These are phyloP conservation scores for Hansenula sp. DNA, from an alignment of 1,139 yeast genomes.

Conservation along the genomic window DNA sequence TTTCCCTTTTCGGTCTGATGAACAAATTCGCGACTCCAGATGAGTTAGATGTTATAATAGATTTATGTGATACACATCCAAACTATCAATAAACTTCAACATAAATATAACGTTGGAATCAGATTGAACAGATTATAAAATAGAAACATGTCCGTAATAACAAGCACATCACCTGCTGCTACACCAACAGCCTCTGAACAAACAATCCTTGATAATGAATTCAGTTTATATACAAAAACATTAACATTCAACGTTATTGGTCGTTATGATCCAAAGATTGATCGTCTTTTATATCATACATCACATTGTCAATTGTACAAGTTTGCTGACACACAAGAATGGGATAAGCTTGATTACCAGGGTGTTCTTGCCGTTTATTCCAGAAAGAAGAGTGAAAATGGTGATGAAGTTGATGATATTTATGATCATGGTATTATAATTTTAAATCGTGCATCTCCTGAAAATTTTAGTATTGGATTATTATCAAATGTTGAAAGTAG, in stretches of 20 bases:
- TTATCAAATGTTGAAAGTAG: constrained; percentile 47
- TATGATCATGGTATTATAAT: constrained; percentile 79
- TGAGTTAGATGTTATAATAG: too few species aligned
- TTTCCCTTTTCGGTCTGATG: too few species aligned
- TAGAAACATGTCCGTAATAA: not conserved
- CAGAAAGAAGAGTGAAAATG: constrained; percentile 36
- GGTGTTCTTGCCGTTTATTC: constrained; percentile 82
- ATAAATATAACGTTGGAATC: too few species aligned
- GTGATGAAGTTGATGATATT: constrained; percentile 28
- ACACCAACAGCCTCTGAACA: not conserved
- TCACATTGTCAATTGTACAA: constrained; percentile 70
- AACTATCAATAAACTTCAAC: not conserved
- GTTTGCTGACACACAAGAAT: constrained; percentile 59
- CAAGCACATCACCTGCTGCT: not conserved
- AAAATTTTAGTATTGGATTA: constrained; percentile 77
- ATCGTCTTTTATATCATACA: constrained; percentile 68
- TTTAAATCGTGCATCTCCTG: constrained; percentile 68
- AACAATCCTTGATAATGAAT: constrained; percentile 9
- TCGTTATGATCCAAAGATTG: constrained; percentile 77
- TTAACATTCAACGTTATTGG: constrained; percentile 78
- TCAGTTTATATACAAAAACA: constrained; percentile 60
- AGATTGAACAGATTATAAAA: too few species aligned
- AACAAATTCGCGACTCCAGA: too few species aligned
- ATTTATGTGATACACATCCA: too few species aligned
- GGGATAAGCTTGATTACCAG: constrained; percentile 77